Conservation (phyloP, 495 filamentous ascomycete genomes). For the Aspergillus leporis region DNA sequence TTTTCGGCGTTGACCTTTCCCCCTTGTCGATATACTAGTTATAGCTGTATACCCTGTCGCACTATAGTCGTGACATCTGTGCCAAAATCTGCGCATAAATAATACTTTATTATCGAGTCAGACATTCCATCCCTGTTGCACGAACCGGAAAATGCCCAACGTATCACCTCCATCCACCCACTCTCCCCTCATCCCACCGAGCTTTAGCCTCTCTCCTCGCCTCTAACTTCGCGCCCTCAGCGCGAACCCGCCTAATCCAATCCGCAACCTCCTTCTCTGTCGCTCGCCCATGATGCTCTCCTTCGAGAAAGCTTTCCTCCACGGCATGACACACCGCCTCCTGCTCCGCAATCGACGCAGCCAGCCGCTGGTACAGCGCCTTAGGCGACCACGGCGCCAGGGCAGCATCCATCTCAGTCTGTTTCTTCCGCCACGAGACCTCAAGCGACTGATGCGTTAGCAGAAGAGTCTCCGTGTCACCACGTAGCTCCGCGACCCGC, state of each 20-base stretch:
- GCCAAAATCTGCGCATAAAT: background rate
- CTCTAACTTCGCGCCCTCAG: conserved; percentile 71
- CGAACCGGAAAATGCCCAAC: background rate
- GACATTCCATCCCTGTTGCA: background rate
- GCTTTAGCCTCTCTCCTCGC: conserved; percentile 78
- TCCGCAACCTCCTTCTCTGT: conserved; percentile 78
- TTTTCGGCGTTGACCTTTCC: background rate
- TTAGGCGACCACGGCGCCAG: conserved; percentile 83
- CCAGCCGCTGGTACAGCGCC: conserved; percentile 75
- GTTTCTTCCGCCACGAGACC: conserved; percentile 85
- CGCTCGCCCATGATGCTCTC: conserved; percentile 52
- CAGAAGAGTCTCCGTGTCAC: conserved; percentile 73
- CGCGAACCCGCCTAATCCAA: conserved; percentile 78
- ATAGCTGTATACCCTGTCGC: background rate
- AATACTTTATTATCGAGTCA: conserved; percentile 16
- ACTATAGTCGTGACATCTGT: conserved; percentile 5
- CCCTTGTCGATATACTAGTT: background rate
- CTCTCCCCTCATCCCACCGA: conserved; percentile 91
- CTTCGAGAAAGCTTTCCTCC: conserved; percentile 87
- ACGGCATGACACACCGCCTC: conserved; percentile 77
- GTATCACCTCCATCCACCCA: conserved; percentile 84
- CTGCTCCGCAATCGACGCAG: conserved; percentile 75
- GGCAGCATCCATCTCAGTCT: conserved; percentile 82
- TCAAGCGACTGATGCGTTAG: conserved; percentile 83
- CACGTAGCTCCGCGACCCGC: conserved; percentile 62